Evolutionary conservation across 2,329 filamentous ascomycete species (phyloP).

Genomic region (Aspergillus japonicus): DNA sequence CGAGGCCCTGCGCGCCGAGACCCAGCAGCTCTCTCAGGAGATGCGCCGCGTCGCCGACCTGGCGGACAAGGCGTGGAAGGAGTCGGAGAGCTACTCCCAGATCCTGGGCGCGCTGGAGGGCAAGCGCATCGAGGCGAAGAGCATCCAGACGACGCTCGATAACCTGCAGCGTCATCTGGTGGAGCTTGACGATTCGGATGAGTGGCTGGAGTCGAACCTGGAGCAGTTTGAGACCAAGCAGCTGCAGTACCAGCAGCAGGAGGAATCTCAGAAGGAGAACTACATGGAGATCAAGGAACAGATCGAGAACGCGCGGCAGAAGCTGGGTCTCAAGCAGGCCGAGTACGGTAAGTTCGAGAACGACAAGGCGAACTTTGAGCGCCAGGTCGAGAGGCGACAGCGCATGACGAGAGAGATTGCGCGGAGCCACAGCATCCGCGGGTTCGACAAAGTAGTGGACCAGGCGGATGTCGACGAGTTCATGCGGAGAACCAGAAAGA

Average conservation of each 20-base stretch:
- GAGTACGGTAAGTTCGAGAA: constrained; percentile 73
- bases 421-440: constrained; percentile 72
- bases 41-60: constrained; percentile 47
- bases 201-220: constrained; percentile 68
- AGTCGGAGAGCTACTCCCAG: constrained; percentile 70
- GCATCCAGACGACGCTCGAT: constrained; percentile 67
- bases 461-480: constrained; percentile 74
- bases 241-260: constrained; percentile 61
- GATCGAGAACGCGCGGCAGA: constrained; percentile 48
- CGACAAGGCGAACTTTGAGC: constrained; percentile 82
- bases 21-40: constrained; percentile 56
- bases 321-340: constrained; percentile 42
- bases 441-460: constrained; percentile 76
- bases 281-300: constrained; percentile 63
- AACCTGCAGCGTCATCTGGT: constrained; percentile 71
- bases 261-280: constrained; percentile 60
- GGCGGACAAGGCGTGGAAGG: constrained; percentile 66
- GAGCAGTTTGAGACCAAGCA: constrained; percentile 77
- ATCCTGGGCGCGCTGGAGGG: constrained; percentile 73
- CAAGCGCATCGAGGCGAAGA: constrained; percentile 71
- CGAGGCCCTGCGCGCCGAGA: constrained; percentile 58
- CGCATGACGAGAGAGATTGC: constrained; percentile 77
- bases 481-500: constrained; percentile 71
- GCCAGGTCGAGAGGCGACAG: constrained; percentile 69
- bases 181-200: constrained; percentile 75